These are phyloP conservation scores for Rhodamnia rubescens DNA, from an alignment of 345 rosid genomes.

Conservation along the genomic window DNA sequence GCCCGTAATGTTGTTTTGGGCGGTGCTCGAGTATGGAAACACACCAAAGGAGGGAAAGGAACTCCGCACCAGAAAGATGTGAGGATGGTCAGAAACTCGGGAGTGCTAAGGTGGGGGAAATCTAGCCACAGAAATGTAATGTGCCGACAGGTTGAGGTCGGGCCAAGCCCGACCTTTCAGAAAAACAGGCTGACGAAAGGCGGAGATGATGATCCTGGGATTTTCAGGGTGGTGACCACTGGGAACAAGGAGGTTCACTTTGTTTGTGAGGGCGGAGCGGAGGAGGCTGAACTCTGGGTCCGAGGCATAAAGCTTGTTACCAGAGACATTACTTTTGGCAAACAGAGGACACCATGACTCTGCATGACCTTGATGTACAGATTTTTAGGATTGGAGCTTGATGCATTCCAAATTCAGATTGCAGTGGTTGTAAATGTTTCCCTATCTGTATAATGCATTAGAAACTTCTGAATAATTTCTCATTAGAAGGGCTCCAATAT, in stretches of 20 bases:
- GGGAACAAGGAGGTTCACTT: slow-evolving; percentile 77
- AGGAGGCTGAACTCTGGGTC: slow-evolving; percentile 81
- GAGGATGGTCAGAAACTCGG: slow-evolving; percentile 39
- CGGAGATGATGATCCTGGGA: slow-evolving; percentile 31
- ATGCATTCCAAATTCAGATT: not conserved
- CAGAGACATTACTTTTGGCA: slow-evolving; percentile 33
- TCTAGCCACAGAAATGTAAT: slow-evolving; percentile 50
- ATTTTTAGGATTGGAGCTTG: not conserved
- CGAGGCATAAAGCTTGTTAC: slow-evolving; percentile 88
- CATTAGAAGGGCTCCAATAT: not conserved
- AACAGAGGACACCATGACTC: not conserved
- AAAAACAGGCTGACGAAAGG: slow-evolving; percentile 37
- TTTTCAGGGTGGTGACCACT: slow-evolving; percentile 60
- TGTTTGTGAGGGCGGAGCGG: slow-evolving; percentile 63
- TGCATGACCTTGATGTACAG: not conserved
- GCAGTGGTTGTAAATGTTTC: not conserved
- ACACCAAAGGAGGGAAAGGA: slow-evolving; percentile 83
- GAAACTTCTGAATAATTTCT: not conserved
- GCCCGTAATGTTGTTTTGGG: slow-evolving; percentile 45
- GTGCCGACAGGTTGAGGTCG: slow-evolving; percentile 53
- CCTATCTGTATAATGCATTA: not conserved
- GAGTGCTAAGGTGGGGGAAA: slow-evolving; percentile 77
- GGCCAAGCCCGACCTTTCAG: slow-evolving; percentile 43
- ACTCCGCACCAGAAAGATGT: slow-evolving; percentile 49
- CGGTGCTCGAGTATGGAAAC: slow-evolving; percentile 55